Evolutionary conservation across 2,329 filamentous ascomycete species (phyloP), one percentile per base, ranked within the genome.

Genomic region (Chaetoscypha palmicola): DNA sequence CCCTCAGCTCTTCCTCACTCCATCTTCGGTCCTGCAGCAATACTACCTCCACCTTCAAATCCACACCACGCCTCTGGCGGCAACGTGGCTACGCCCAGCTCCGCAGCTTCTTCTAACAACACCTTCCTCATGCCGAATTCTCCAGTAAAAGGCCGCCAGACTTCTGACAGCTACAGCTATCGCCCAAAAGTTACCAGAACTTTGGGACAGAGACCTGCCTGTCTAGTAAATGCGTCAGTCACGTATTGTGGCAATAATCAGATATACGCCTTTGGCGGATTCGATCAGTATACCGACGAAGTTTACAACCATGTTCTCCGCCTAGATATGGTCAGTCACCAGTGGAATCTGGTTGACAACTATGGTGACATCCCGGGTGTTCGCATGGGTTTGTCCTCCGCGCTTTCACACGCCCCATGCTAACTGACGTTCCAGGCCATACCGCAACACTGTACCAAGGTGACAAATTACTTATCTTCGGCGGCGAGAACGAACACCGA

Each of bases 241-340:
- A 98, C 92, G n/a, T 96, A 95, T 64, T 95, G 92, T 60, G 90
- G 90, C 47, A 92, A 95, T 67, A 92, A 97, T 63, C 82, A 92
- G 65, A 97, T 98, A 57, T 97, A 94, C 66, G 92, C 91, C 9
- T 98, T 98, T 70, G 92, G 92, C 33, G 92, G 92, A 14, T 98
- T 98, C 61, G 92, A 98, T 62, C 91, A 97, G 66, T 97, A 95
- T 62, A 98, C 92, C 0, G 92, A 98, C 64, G 92, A 98, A 70
- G 83, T 98, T 14, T 98, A 98, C 68, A 98, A 98, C 62, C 92
- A 98, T 68, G 92, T 98, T 32, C 72, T 98, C 51, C 83, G 81
- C 57, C 70, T 98, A 40, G 90, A 98, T 63, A 75, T 98, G 51
- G 74, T 83, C 49, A 90, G 83, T 50, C 81, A 92, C 55, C 87